Percentiles rank a stretch among this genome's conserved stretches.
phyloP scores from a whole-genome alignment of 352 stramenopile genomes.

The Globisporangium emineosum region DNA sequence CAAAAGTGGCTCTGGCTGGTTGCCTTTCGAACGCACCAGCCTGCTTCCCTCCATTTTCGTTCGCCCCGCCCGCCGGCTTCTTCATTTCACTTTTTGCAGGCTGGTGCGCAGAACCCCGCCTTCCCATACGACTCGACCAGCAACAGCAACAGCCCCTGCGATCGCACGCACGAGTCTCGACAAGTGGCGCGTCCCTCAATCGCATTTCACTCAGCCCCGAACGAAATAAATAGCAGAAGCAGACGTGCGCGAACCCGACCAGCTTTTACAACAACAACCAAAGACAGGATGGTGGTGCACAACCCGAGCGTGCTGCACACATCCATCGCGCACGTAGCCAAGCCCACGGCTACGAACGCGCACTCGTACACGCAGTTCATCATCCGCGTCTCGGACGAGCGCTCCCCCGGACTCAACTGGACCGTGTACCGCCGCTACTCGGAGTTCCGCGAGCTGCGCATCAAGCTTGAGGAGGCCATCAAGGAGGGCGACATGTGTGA shows the following conservation, averaged over 20 bases:
- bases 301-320: slow-evolving; percentile 64
- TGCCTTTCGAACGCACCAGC: slow-evolving; percentile 2
- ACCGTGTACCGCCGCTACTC: slow-evolving; percentile 84
- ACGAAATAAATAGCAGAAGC: slow-evolving; percentile 1
- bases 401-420: slow-evolving; percentile 65
- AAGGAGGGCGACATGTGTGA: slow-evolving; percentile 70
- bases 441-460: slow-evolving; percentile 76
- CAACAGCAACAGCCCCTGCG: not conserved
- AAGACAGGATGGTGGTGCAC: slow-evolving; percentile 23
- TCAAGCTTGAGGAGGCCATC: slow-evolving; percentile 57
- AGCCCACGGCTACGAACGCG: slow-evolving; percentile 45
- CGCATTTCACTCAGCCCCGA: not conserved
- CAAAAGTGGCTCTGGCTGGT: not conserved
- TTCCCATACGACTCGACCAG: not conserved
- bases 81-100: slow-evolving; percentile 10
- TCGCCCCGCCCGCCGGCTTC: not conserved
- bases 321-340: slow-evolving; percentile 75
- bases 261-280: not conserved
- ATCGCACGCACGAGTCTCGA: not conserved
- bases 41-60: not conserved
- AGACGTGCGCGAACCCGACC: not conserved
- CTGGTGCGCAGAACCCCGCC: not conserved
- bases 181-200: not conserved
- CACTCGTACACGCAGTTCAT: slow-evolving; percentile 83
- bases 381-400: slow-evolving; percentile 82